Evolutionary conservation across 129 eudicot species (phyloP).

Genomic region (Lactuca sativa): DNA sequence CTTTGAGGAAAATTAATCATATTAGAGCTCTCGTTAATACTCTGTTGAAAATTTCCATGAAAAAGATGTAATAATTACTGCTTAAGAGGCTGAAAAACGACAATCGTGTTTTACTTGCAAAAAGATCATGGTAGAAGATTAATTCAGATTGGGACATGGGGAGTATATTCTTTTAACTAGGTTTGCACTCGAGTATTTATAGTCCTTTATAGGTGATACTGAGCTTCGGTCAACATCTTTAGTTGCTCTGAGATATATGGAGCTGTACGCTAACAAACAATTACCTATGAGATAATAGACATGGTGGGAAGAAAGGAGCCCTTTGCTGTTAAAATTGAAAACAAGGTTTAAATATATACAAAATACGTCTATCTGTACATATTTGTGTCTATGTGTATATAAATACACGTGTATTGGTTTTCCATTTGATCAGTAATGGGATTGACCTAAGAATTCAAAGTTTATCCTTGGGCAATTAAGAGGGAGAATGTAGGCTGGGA

Average conservation of each 20-base stretch:
- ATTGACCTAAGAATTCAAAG: neutral
- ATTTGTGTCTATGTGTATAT: neutral
- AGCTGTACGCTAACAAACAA: neutral
- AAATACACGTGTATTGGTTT: neutral
- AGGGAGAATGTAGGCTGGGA: neutral
- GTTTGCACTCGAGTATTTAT: neutral
- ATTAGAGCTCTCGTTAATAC: neutral
- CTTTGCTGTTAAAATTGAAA: no score
- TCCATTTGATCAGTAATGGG: neutral
- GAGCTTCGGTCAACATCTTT: neutral
- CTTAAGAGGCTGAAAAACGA: neutral
- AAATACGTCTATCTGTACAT: no score
- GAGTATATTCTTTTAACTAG: neutral
- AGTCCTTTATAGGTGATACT: conserved; percentile 1
- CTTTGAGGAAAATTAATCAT: conserved; percentile 1
- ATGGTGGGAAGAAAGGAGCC: neutral
- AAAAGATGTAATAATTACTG: neutral
- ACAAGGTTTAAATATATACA: no score
- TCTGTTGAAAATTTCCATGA: neutral
- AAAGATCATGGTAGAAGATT: neutral
- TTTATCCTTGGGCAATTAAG: neutral
- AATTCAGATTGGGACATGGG: neutral
- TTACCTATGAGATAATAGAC: neutral
- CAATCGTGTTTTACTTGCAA: neutral
- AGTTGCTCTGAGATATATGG: neutral